Evolutionary conservation across 1,284 basidiomycete genomes (phyloP).

Genomic region (Ustilago vetiveriae): DNA sequence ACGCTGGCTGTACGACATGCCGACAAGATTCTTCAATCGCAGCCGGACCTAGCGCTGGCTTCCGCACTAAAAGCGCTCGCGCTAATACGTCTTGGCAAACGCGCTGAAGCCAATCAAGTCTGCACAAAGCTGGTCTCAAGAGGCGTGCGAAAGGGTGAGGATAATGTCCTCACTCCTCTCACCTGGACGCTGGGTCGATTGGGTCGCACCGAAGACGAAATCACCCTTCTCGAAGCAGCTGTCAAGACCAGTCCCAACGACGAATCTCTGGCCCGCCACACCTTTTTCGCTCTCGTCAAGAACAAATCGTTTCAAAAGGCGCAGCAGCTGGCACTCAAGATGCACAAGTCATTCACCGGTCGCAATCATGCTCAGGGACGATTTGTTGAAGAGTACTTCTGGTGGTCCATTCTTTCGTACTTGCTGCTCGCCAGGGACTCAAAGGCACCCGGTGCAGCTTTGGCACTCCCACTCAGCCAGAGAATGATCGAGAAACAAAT

Average conservation of each 20-base stretch:
- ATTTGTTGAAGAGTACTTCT: conserved; percentile 80
- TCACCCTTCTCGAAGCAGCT: conserved; percentile 62
- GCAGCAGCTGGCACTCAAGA: conserved; percentile 56
- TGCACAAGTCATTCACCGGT: conserved; percentile 69
- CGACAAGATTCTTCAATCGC: conserved; percentile 39
- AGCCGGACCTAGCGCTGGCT: conserved; percentile 43
- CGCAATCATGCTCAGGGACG: conserved; percentile 78
- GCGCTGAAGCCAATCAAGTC: conserved; percentile 80
- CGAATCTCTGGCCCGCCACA: conserved; percentile 81
- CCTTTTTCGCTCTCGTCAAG: conserved; percentile 73
- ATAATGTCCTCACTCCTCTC: conserved; percentile 76
- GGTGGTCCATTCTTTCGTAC: conserved; percentile 82
- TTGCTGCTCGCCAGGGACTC: conserved; percentile 72
- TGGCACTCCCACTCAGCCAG: conserved; percentile 73
- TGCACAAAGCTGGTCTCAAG: conserved; percentile 80
- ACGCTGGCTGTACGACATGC: conserved; percentile 36
- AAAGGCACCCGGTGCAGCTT: conserved; percentile 70
- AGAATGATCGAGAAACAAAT: conserved; percentile 74
- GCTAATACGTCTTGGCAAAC: conserved; percentile 80
- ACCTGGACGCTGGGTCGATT: conserved; percentile 80
- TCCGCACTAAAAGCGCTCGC: conserved; percentile 81
- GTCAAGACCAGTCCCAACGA: conserved; percentile 75
- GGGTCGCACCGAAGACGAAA: conserved; percentile 74
- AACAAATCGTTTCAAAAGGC: conserved; percentile 51
- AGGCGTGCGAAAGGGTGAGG: conserved; percentile 70